Base-by-base conservation (phyloP, 148 eudicot species). In the Camellia sinensis region DNA sequence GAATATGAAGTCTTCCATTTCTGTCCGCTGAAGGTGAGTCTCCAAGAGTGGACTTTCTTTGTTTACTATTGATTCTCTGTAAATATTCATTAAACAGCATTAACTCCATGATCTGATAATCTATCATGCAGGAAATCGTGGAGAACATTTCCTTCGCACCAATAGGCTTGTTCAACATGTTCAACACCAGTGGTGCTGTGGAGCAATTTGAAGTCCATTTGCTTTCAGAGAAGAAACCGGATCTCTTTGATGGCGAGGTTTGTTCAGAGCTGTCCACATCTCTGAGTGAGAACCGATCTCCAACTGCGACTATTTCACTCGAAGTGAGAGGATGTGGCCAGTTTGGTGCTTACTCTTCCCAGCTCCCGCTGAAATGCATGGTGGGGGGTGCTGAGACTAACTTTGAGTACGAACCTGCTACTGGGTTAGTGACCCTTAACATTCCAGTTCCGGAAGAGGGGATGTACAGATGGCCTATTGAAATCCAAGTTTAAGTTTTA, bases 1-100 rank as follows among this genome's bases (percentile, higher is more conserved):
- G 99, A 95, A 82, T 93, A 90, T 44, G 94, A 95, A 83, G 89
- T 95, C 67, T 95, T 82, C 89, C 97, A 95, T 71, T 82, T 95
- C 82, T 93, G 94, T 62, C 99, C 99, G 56, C 57, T 93, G 52
- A 86, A 90, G 92, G 97, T 87, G 76, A 73, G 2, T n/a, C 21
- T 50, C 14, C 29, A 56, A 46, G 12, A 14, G 66, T 18, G 3
- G 43, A 3, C 3, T 48, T 77, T 17, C 5, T 59, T 14, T 59
- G 0, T 13, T 2, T 15, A 15, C 14, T n/a, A 54, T 17, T 59
- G 7, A 6, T 53, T 73, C n/a, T 9, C 76, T 7, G 6, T 12
- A 7, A 22, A 5, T 14, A 53, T 29, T 73, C 22, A 7, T 6
- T 74, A 7, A 22, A 7, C 44, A 48, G 52, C 7, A 44, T 13